phyloP scores from a whole-genome alignment of 306 rosid species.

The Cercis canadensis region DNA sequence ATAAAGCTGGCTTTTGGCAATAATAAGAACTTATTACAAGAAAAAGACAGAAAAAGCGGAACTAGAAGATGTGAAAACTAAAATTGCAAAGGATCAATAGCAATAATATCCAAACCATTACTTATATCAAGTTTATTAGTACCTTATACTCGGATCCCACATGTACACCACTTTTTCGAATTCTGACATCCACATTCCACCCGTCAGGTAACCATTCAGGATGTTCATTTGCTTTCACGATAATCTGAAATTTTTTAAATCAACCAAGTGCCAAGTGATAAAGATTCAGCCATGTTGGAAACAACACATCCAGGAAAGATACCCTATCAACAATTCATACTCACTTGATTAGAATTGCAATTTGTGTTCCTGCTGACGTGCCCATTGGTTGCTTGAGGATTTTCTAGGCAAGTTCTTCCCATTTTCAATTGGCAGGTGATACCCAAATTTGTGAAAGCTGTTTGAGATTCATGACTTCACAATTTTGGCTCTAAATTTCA shows the following conservation, averaged over 20 bases:
- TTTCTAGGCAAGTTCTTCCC: slow-evolving; percentile 31
- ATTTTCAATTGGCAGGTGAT: slow-evolving; percentile 38
- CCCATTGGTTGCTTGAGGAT: slow-evolving; percentile 37
- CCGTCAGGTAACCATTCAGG: slow-evolving; percentile 92
- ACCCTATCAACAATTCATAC: slow-evolving; percentile 32
- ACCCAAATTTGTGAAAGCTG: slow-evolving; percentile 46
- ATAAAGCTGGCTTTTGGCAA: slow-evolving; percentile 15
- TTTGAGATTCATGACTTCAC: not conserved
- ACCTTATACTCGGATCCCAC: slow-evolving; percentile 83
- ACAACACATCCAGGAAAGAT: slow-evolving; percentile 24
- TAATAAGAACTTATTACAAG: slow-evolving; percentile 1
- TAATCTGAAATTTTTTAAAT: slow-evolving; percentile 47
- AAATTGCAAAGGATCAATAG: slow-evolving; percentile 16
- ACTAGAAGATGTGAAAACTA: not conserved
- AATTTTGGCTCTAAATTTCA: slow-evolving; percentile 19
- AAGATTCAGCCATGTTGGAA: slow-evolving; percentile 28
- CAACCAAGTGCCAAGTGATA: slow-evolving; percentile 21
- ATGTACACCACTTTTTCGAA: slow-evolving; percentile 67
- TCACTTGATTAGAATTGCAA: slow-evolving; percentile 55
- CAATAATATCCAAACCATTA: slow-evolving; percentile 24
- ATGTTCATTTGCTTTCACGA: slow-evolving; percentile 47
- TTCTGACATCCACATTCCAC: slow-evolving; percentile 73
- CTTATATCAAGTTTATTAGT: slow-evolving; percentile 18
- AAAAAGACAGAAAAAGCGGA: not conserved
- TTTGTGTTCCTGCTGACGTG: slow-evolving; percentile 21